Percentiles rank a stretch among this genome's conserved stretches.
Conservation (phyloP, 176 grass and related monocot species). For the Oryza glumipatula region DNA sequence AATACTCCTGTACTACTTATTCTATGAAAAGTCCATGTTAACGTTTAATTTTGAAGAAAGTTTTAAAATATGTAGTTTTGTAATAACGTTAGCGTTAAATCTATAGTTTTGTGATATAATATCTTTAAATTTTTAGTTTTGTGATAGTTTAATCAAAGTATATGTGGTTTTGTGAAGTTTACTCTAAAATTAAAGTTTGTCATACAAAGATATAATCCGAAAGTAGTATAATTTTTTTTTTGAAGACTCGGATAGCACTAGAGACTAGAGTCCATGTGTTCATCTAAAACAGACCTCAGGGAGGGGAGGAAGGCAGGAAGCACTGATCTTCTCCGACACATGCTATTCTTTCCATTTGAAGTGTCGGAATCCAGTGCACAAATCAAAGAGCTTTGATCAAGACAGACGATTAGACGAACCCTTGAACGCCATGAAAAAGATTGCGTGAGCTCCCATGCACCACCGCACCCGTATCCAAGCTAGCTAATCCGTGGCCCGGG, state of each 20-base stretch:
- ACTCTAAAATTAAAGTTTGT: neutral
- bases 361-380: neutral
- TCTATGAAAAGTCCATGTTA: neutral
- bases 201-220: neutral
- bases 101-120: too few species aligned
- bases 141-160: too few species aligned
- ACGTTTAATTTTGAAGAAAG: too few species aligned
- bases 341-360: neutral
- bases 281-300: neutral
- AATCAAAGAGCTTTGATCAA: neutral
- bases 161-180: too few species aligned
- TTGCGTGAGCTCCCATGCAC: conserved; percentile 6
- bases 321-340: neutral
- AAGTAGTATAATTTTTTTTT: neutral
- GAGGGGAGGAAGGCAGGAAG: neutral
- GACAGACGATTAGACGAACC: neutral
- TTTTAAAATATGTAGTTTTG: too few species aligned
- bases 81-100: too few species aligned
- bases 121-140: too few species aligned
- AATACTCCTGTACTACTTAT: neutral
- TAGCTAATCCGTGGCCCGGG: too few species aligned
- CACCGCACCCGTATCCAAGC: neutral
- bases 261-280: neutral
- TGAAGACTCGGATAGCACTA: too few species aligned
- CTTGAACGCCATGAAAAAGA: neutral